These are phyloP conservation scores for Amanita polypyramis DNA, from an alignment of 768 basidiomycete species.

Conservation along the genomic window DNA sequence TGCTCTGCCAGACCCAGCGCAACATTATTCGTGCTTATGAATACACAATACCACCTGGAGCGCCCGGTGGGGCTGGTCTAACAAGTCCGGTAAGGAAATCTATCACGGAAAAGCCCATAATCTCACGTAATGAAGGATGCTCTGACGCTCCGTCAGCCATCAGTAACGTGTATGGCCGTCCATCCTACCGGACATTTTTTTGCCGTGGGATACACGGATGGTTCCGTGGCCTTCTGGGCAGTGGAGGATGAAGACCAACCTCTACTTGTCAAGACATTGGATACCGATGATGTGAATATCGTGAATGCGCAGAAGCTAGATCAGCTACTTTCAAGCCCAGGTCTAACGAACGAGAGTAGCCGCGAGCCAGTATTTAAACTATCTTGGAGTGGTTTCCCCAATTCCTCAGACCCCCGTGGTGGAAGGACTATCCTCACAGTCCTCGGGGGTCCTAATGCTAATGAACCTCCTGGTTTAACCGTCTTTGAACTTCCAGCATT, in stretches of 20 bases:
- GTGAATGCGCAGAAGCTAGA: constrained; percentile 42
- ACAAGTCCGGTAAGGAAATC: constrained; percentile 32
- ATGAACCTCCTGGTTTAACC: constrained; percentile 51
- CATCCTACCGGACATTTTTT: constrained; percentile 73
- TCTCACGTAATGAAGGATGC: constrained; percentile 34
- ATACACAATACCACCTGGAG: constrained; percentile 64
- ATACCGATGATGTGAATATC: constrained; percentile 39
- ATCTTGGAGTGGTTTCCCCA: constrained; percentile 71
- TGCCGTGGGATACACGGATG: constrained; percentile 73
- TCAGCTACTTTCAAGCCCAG: constrained; percentile 18
- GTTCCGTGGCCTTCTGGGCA: constrained; percentile 77
- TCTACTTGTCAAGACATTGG: constrained; percentile 62
- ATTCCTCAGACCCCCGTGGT: constrained; percentile 51
- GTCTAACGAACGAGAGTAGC: constrained; percentile 11
- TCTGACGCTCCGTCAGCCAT: constrained; percentile 56
- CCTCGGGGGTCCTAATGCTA: constrained; percentile 60
- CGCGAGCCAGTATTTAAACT: constrained; percentile 82
- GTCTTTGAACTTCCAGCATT: constrained; percentile 61
- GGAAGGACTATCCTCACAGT: constrained; percentile 67
- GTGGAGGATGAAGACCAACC: constrained; percentile 69
- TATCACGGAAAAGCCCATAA: neutral
- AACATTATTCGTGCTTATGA: constrained; percentile 55
- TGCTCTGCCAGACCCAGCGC: constrained; percentile 29
- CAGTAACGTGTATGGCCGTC: constrained; percentile 62
- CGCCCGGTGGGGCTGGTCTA: constrained; percentile 69